Conservation (phyloP, 164 flowering plant species). For the Chloranthus sessilifolius region DNA sequence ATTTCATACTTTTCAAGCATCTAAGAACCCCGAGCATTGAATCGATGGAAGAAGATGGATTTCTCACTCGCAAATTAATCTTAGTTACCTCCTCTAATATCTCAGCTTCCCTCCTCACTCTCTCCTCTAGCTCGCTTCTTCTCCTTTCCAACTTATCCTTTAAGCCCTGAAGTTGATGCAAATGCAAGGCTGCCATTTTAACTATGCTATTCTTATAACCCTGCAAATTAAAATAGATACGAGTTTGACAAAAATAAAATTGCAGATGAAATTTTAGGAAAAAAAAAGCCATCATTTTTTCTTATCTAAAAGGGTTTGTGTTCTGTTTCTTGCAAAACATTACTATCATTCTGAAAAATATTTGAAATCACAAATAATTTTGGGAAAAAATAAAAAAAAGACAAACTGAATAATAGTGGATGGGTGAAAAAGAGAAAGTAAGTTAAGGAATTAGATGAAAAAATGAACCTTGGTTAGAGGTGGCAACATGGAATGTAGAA, state of each 20-base stretch:
- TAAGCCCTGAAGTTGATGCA: conserved; percentile 23
- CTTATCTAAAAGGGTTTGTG: not conserved
- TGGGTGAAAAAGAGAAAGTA: not conserved
- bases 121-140: conserved; percentile 21
- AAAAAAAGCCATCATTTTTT: not conserved
- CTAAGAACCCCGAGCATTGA: conserved; percentile 31
- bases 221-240: conserved; percentile 14
- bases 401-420: not conserved
- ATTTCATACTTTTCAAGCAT: conserved; percentile 29
- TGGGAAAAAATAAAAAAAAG: not conserved
- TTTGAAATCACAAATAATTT: not conserved
- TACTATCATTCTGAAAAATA: not conserved
- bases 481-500: conserved; percentile 42
- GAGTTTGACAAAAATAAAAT: not conserved
- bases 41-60: conserved; percentile 36
- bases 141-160: conserved; percentile 27
- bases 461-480: conserved; percentile 39
- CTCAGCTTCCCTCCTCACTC: not conserved
- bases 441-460: not conserved
- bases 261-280: not conserved
- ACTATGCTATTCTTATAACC: conserved; percentile 40
- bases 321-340: not conserved
- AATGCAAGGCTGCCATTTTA: conserved; percentile 19
- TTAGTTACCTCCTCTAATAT: conserved; percentile 5
- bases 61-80: conserved; percentile 19